A percentile compares a stretch with the other conserved stretches of the same genome.
Evolutionary conservation across 192 early-diverging fungal genomes (phyloP).

Genomic region (Coemansia sp.): DNA sequence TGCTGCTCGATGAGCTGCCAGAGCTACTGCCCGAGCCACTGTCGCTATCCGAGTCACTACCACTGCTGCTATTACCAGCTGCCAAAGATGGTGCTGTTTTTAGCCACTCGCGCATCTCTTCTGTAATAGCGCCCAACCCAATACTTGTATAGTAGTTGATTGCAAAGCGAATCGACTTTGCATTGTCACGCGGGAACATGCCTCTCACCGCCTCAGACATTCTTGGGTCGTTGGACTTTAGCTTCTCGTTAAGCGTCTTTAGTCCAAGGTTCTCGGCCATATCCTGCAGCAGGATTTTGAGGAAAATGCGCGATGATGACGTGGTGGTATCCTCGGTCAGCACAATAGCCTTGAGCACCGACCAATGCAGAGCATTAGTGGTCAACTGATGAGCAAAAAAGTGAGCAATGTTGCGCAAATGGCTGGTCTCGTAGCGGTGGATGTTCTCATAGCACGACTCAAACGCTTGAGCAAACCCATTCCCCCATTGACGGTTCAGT

Average conservation of each 20-base stretch:
- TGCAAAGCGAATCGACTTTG: slow-evolving; percentile 86
- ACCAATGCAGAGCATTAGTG: slow-evolving; percentile 82
- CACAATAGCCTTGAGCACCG: slow-evolving; percentile 70
- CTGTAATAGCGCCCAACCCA: slow-evolving; percentile 86
- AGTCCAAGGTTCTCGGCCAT: slow-evolving; percentile 80
- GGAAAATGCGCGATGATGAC: slow-evolving; percentile 92
- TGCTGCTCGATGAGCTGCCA: slow-evolving; percentile 12
- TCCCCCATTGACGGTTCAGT: slow-evolving; percentile 73
- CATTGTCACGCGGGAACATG: slow-evolving; percentile 87
- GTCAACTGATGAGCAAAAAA: slow-evolving; percentile 86
- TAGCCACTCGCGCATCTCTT: slow-evolving; percentile 86
- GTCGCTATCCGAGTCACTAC: slow-evolving; percentile 17
- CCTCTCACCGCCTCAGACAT: slow-evolving; percentile 76
- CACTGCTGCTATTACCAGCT: slow-evolving; percentile 12
- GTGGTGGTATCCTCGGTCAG: slow-evolving; percentile 97
- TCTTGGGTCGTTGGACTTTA: slow-evolving; percentile 60
- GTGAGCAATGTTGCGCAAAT: slow-evolving; percentile 88
- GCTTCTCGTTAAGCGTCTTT: slow-evolving; percentile 65
- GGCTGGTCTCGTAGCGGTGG: slow-evolving; percentile 90
- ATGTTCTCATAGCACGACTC: slow-evolving; percentile 84
- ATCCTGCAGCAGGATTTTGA: slow-evolving; percentile 94
- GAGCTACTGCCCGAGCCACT: slow-evolving; percentile 26
- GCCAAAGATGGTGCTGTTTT: slow-evolving; percentile 53
- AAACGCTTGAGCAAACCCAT: slow-evolving; percentile 76
- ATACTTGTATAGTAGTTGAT: slow-evolving; percentile 98